Evolutionary conservation across 805 yeast species (phyloP), one percentile per base, ranked within the genome.

Genomic region (Yarrowia sp.): DNA sequence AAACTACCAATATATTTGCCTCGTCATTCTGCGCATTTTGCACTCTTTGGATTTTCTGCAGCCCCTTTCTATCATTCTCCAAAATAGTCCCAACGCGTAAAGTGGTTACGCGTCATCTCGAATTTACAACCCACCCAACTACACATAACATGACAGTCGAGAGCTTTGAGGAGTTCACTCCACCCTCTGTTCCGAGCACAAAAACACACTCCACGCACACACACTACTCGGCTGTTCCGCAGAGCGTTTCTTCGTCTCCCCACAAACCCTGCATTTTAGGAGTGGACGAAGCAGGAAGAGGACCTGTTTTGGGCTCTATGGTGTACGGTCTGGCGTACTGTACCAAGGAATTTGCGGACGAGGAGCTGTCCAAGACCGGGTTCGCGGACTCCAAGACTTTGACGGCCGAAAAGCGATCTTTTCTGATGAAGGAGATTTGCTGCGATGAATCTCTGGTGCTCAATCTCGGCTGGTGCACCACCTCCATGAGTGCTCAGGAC

Each of bases 231-330:
- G 16, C 3, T 4, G 36, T 55, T 6, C 61, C 60, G 3, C 6
- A 2, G 2, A 25, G 25, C 10, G 46, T 53, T 2, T 24, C 47
- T 18, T 9, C 27, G 13, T 36, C 38, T n/a, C 36, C 29, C 27
- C 33, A 38, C 22, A 27, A 55, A 13, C 47, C 46, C 2, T 55
- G 61, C 16, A 79, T 85, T 8, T 73, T 94, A 10, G 99, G 99
- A 0, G 96, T 94, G 0, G 99, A 94, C 73, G 99, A 94, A 72
- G 99, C 99, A 0, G 99, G 99, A 0, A 80, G 99, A 66, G 99
- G 99, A 0, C 99, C 99, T 0, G 97, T 96, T 0, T 69, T 96
- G 39, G 99, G 99, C 0, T 96, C 98, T 0, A 94, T 94, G 99
- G 99, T 94, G 1, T 94, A 94, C 70, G 96, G 96, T 3, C 78